Base-by-base conservation (phyloP, 2,329 filamentous ascomycete species). In the Sclerotinia glacialis region DNA sequence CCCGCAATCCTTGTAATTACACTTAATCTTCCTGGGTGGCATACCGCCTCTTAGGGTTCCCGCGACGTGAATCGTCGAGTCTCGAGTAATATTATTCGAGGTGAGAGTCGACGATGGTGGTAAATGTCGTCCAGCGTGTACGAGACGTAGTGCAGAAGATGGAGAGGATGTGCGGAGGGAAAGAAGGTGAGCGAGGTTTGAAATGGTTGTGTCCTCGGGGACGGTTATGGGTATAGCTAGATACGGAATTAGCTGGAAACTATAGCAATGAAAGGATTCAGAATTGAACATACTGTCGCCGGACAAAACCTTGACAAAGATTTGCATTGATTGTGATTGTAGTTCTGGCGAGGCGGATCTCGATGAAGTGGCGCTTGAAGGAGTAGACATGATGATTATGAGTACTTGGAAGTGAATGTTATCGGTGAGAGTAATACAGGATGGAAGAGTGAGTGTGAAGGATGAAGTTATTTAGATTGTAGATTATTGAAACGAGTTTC, bases 1-100 rank as follows among this genome's bases (percentile, higher is more conserved):
- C 77, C 88, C 92, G 87, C 95, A 98, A 73, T 93, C 89, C 80
- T 94, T 93, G 82, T 91, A 93, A 71, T 85, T 89, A 83, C 95
- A 98, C 74, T 91, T 89, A 73, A 90, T 87, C 84, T 49, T 44
- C 81, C 89, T 91, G 69, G 88, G 84, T 70, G 89, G 85, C 85
- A 88, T 89, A 72, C 75, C 75, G 49, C 75, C 74, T 69, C 85
- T 85, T 72, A 88, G 79, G 54, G 86, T 85, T 28, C 85, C 76
- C 0, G 82, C 81, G 69, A 86, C 78, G 77, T 85, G 80, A 42
- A 86, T 76, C 5, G 82, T 84, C n/a, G 79, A 76, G 71, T 83
- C 80, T 64, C 79, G 78, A 18, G 78, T 74, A 72, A 86, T 80
- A 76, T 78, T 74, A 79, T 82, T 79, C 66, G 80, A 77, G 54